A percentile compares a stretch with the other conserved stretches of the same genome.
Evolutionary conservation across 75 land plant species (phyloP).

Genomic region (Pinus tabuliformis): DNA sequence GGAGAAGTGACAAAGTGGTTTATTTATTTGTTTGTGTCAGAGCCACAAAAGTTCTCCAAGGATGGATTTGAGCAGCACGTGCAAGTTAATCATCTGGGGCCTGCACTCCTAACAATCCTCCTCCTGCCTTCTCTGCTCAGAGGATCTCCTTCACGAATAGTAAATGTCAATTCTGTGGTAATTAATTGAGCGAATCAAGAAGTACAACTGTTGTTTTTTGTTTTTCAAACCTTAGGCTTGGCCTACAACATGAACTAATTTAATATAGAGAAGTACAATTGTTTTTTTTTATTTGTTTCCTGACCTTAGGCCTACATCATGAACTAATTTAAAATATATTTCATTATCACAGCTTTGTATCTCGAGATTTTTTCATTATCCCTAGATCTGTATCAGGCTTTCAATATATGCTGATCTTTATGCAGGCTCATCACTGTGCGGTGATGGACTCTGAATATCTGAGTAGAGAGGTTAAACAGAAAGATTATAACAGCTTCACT

Average conservation of each 20-base stretch:
- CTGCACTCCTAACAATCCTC: constrained; percentile 47
- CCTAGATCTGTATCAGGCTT: too few species aligned
- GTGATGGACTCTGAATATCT: constrained; percentile 18
- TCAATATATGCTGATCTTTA: too few species aligned
- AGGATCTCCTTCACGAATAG: constrained; percentile 39
- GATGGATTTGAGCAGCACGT: constrained; percentile 57
- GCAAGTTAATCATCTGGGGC: constrained; percentile 65
- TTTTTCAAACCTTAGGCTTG: too few species aligned
- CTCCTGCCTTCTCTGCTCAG: constrained; percentile 57
- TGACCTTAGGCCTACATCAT: neutral
- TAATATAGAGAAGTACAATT: too few species aligned
- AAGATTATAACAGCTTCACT: constrained; percentile 10
- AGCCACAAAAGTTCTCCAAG: constrained; percentile 37
- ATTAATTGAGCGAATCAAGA: neutral
- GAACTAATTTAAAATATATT: too few species aligned
- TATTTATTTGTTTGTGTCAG: constrained; percentile 10
- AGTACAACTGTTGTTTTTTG: too few species aligned
- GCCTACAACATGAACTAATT: too few species aligned
- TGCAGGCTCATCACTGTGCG: constrained; percentile 27
- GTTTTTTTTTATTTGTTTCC: neutral
- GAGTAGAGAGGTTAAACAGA: neutral
- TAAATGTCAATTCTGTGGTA: constrained; percentile 59
- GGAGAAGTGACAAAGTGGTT: neutral
- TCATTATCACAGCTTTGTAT: too few species aligned
- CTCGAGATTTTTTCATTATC: too few species aligned